A percentile compares a stretch with the other conserved stretches of the same genome.
These are phyloP conservation scores for Truncatella angustata DNA, from an alignment of 2,329 filamentous ascomycete species.

Conservation along the genomic window DNA sequence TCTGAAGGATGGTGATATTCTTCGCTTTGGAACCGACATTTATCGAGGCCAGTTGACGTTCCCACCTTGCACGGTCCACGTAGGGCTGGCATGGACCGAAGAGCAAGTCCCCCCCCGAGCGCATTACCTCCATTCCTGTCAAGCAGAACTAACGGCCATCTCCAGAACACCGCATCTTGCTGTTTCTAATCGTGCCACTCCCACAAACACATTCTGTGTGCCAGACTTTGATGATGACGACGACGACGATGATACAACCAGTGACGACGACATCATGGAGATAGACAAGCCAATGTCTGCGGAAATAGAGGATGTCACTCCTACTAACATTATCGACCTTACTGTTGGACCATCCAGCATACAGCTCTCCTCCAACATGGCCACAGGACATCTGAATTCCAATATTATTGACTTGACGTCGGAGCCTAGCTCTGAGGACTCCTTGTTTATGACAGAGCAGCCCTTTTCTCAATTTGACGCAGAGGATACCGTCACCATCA, in stretches of 20 bases:
- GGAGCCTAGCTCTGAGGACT: not conserved
- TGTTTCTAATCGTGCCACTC: not conserved
- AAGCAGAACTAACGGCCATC: not conserved
- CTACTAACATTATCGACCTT: not conserved
- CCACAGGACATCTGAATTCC: not conserved
- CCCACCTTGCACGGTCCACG: constrained; percentile 36
- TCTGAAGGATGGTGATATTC: constrained; percentile 32
- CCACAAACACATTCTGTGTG: constrained; percentile 5
- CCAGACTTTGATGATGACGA: constrained; percentile 7
- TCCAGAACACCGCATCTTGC: not conserved
- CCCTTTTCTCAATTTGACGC: not conserved
- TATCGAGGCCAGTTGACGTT: constrained; percentile 33
- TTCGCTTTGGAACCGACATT: constrained; percentile 40
- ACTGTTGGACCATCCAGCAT: not conserved
- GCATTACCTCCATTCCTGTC: not conserved
- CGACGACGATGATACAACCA: constrained; percentile 1
- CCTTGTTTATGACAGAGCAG: not conserved
- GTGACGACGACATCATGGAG: not conserved
- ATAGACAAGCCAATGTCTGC: not conserved
- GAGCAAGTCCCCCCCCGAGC: not conserved
- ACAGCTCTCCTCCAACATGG: not conserved
- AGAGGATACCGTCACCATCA: not conserved
- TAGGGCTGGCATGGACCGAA: constrained; percentile 22
- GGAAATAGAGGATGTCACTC: not conserved
- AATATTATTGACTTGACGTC: constrained; percentile 7